phyloP scores from a whole-genome alignment of 2,329 filamentous ascomycete species.

The Xenoacremonium recifei region DNA sequence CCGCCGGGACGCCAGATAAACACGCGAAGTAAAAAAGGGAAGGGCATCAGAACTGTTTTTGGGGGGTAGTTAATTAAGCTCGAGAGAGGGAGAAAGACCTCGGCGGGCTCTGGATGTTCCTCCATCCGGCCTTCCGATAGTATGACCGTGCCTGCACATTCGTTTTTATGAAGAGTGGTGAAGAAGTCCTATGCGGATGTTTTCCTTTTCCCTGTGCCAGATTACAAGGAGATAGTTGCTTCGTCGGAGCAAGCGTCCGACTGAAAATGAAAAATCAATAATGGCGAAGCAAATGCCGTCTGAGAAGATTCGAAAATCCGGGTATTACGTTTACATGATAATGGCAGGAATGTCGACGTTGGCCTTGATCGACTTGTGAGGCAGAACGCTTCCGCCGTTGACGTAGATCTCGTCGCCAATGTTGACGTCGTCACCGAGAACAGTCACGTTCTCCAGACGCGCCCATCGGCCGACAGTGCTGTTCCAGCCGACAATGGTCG shows the following conservation, averaged over 20 bases:
- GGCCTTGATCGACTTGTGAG: constrained; percentile 98
- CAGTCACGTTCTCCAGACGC: constrained; percentile 95
- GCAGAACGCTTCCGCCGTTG: constrained; percentile 91
- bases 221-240: constrained; percentile 16
- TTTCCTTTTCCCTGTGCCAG: constrained; percentile 18
- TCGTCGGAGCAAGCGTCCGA: too few relatives aligned
- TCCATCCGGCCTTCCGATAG: constrained; percentile 17
- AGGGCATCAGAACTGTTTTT: constrained; percentile 27
- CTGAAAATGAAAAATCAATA: too few relatives aligned
- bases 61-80: constrained; percentile 25
- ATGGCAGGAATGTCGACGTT: constrained; percentile 83
- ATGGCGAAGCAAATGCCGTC: too few relatives aligned
- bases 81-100: too few relatives aligned
- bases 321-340: constrained; percentile 55
- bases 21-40: constrained; percentile 24
- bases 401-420: constrained; percentile 99
- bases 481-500: constrained; percentile 98
- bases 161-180: constrained; percentile 27
- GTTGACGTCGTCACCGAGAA: constrained; percentile 94
- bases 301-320: constrained; percentile 3
- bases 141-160: constrained; percentile 26
- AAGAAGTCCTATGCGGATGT: constrained; percentile 22
- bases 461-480: constrained; percentile 95
- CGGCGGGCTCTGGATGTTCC: constrained; percentile 19
- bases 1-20: constrained; percentile 28